Conservation (phyloP, 23 red algal genomes). For the Cyanidiococcus yangmingshanensis region DNA sequence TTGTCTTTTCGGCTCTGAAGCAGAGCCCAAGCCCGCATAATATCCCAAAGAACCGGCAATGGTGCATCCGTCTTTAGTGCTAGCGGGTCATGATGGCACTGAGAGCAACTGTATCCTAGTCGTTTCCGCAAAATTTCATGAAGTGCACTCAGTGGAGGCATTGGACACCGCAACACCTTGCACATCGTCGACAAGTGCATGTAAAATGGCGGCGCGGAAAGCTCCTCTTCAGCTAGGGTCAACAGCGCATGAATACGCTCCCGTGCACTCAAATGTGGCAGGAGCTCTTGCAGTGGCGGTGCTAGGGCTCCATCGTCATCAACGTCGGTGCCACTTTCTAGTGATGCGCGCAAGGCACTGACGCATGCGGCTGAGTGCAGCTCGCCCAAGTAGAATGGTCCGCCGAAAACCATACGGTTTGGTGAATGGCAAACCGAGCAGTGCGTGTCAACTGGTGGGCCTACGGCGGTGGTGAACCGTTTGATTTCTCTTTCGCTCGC, state of each 20-base stretch:
- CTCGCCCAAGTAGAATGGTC: slow-evolving; percentile 67
- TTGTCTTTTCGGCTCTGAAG: not conserved
- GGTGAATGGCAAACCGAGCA: slow-evolving; percentile 19
- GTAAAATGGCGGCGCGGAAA: slow-evolving; percentile 42
- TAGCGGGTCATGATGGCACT: slow-evolving; percentile 50
- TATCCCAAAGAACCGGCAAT: slow-evolving; percentile 64
- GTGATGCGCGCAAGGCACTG: slow-evolving; percentile 22
- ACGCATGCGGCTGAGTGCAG: slow-evolving; percentile 26
- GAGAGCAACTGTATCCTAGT: slow-evolving; percentile 56
- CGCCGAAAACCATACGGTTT: slow-evolving; percentile 32
- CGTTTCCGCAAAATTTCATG: slow-evolving; percentile 20
- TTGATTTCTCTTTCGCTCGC: not conserved
- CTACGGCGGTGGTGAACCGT: not conserved
- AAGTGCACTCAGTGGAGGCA: slow-evolving; percentile 46
- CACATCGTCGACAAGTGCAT: slow-evolving; percentile 57
- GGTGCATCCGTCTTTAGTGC: slow-evolving; percentile 79
- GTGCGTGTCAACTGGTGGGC: slow-evolving; percentile 3
- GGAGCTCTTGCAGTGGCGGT: not conserved
- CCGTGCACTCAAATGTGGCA: slow-evolving; percentile 22
- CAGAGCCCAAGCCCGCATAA: slow-evolving; percentile 38
- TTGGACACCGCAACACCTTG: slow-evolving; percentile 36
- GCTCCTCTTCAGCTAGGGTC: slow-evolving; percentile 52
- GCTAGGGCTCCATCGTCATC: slow-evolving; percentile 21
- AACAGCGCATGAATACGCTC: slow-evolving; percentile 65
- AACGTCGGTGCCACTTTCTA: slow-evolving; percentile 32